Evolutionary conservation across 768 basidiomycete genomes (phyloP).

Genomic region (Mycena amicta): DNA sequence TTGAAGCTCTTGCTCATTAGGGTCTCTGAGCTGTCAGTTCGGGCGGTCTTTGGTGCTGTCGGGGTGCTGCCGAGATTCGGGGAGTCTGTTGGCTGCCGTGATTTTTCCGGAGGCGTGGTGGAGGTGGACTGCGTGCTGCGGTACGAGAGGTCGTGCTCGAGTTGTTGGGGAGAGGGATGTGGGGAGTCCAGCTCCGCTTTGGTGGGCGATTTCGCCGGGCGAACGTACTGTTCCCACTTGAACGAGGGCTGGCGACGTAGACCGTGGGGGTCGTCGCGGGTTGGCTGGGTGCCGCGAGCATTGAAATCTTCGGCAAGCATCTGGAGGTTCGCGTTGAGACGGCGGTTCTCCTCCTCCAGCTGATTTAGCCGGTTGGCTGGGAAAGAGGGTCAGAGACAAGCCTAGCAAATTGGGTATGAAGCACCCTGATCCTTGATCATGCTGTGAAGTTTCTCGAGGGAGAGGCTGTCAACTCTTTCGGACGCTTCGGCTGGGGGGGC

Average conservation of each 20-base stretch:
- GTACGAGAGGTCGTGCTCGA: constrained; percentile 67
- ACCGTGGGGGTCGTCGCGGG: constrained; percentile 23
- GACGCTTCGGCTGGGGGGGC: constrained; percentile 55
- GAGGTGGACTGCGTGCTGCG: constrained; percentile 30
- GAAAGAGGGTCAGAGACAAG: constrained; percentile 3
- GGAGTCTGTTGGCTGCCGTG: constrained; percentile 32
- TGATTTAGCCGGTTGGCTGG: constrained; percentile 67
- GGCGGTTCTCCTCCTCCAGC: constrained; percentile 80
- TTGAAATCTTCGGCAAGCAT: constrained; percentile 70
- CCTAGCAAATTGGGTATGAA: constrained; percentile 20
- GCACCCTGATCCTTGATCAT: constrained; percentile 77
- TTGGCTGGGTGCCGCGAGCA: constrained; percentile 39
- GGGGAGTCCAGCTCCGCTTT: constrained; percentile 78
- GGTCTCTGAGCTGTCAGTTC: constrained; percentile 73
- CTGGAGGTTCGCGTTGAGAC: constrained; percentile 63
- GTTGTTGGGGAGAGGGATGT: constrained; percentile 75
- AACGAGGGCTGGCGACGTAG: constrained; percentile 79
- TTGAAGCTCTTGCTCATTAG: constrained; percentile 83
- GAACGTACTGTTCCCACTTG: constrained; percentile 85
- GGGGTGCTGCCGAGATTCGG: constrained; percentile 31
- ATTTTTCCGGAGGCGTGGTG: constrained; percentile 15
- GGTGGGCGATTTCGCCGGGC: constrained; percentile 79
- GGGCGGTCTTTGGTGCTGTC: constrained; percentile 46
- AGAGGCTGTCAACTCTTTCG: constrained; percentile 54
- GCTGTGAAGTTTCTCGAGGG: constrained; percentile 66